These are phyloP conservation scores for Selaginella moellendorffii DNA, from an alignment of 75 land plant species.

Conservation along the genomic window DNA sequence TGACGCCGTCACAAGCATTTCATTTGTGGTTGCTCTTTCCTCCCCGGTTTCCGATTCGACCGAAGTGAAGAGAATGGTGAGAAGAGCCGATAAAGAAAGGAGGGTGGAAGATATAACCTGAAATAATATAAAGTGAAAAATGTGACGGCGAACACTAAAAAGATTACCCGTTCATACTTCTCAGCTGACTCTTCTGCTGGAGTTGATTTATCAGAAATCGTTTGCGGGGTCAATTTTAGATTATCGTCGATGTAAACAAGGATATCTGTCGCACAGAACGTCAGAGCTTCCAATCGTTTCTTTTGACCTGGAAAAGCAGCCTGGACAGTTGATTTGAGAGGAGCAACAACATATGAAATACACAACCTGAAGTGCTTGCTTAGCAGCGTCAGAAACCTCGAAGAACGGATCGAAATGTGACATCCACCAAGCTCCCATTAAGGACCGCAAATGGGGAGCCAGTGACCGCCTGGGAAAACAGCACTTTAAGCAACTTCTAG, in stretches of 20 bases:
- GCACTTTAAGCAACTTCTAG: not conserved
- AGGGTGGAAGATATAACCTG: slow-evolving; percentile 79
- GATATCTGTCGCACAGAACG: slow-evolving; percentile 56
- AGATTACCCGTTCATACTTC: slow-evolving; percentile 28
- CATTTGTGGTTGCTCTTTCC: slow-evolving; percentile 26
- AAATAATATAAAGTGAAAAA: not conserved
- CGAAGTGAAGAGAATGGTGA: slow-evolving; percentile 58
- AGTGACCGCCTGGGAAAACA: slow-evolving; percentile 50
- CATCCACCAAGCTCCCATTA: slow-evolving; percentile 98
- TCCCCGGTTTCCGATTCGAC: no score
- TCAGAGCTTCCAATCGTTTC: slow-evolving; percentile 71
- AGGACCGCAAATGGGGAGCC: slow-evolving; percentile 72
- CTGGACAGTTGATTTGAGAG: slow-evolving; percentile 23
- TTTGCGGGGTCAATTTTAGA: slow-evolving; percentile 60
- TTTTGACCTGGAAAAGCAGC: slow-evolving; percentile 72
- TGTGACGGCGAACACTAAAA: not conserved
- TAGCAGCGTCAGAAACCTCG: slow-evolving; percentile 91
- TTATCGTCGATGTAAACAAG: slow-evolving; percentile 69
- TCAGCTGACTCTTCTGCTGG: slow-evolving; percentile 62
- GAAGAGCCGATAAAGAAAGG: slow-evolving; percentile 64
- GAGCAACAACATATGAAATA: no score
- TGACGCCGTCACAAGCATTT: slow-evolving; percentile 24
- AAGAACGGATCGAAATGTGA: slow-evolving; percentile 72
- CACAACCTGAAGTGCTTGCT: slow-evolving; percentile 76
- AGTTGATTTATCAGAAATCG: slow-evolving; percentile 53